Evolutionary conservation across 306 rosid genomes (phyloP), one percentile per base, ranked within the genome.

Genomic region (Morella rubra): DNA sequence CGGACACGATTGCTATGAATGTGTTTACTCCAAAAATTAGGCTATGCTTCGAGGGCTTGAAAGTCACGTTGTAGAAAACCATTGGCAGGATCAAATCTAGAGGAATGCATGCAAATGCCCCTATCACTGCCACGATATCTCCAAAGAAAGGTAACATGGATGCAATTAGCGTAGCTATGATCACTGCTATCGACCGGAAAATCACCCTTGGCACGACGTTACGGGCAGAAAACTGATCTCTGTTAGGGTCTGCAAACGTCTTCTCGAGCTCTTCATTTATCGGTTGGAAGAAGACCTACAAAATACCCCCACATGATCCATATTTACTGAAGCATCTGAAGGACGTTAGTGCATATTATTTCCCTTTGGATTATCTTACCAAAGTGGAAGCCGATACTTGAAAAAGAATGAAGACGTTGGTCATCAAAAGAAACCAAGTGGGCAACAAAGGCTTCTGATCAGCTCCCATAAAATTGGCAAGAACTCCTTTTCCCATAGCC

Each of bases 131-230:
- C 92, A 84, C 86, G 73, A 93, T 78, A 77, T 93, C 98, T 18
- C 90, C 82, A 79, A 93, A 90, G 88, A 93, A 91, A 73, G 98
- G 98, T 24, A 93, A 40, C 98, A 93, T 91, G 16, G 98, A 87
- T n/a, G 96, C 97, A 7, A 90, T 75, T 14, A 69, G 7, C 3
- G 93, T 91, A 1, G 88, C 97, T 44, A 72, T 69, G 4, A 90
- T 78, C 37, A 93, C 97, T 5, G 97, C 62, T 1, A 87, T n/a
- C 42, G 98, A 91, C 75, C 97, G 84, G 19, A 66, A 61, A 6
- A 87, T 72, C 81, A 91, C 59, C 78, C 98, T 86, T 4, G 97
- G 93, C 51, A 86, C 84, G 6, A 91, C 81, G 24, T 93, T 93
- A 0, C 93, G 84, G 6, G 42, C 0, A 0, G 93, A 91, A 75